Base-by-base conservation (phyloP, 768 basidiomycete genomes). In the Rhodotorula paludigena region DNA sequence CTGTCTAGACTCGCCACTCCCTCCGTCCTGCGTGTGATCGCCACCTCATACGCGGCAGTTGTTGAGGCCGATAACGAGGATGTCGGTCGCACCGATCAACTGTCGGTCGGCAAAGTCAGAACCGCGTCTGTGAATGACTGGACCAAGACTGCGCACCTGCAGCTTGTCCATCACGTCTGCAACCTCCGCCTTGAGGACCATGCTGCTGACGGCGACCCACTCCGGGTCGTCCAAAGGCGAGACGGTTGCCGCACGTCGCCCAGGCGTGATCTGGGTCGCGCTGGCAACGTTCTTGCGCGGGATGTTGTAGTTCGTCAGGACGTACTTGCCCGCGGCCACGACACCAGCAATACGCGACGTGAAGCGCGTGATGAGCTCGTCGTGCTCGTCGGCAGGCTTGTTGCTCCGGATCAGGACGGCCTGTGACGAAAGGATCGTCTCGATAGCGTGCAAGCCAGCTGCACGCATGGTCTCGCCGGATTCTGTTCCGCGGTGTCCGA, bases 391-490 rank as follows among this genome's bases (percentile, higher is more conserved):
- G 68, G 86, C 83, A 58, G 74, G 81, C 41, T 66, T 74, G 28
- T 71, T 62, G 23, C 79, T 90, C 69, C 86, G 89, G 82, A 99
- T 96, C 42, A 99, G 85, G 60, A 97, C 90, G 18, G 94, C 93
- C 80, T 99, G 89, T 1, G 88, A 85, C 47, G 86, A 78, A 61
- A 99, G 84, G 18, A 99, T 77, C 16, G 92, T 97, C 21, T 87
- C 88, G 75, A 99, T 97, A 47, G 94, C 86, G 77, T 89, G 89
- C 62, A 98, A 82, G 44, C 94, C 96, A 1, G 93, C 93, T 33
- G 94, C 96, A 41, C 94, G 90, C 96, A 99, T 99, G 14, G 96
- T 99, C 75, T 99, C 96, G 49, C 96, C 96, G 25, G 94, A 99
- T 80, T 98, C 94, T 93, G 77, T 47, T 55, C 42, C 5, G 32